Evolutionary conservation across 768 basidiomycete species (phyloP).

Genomic region (Mycena vitilis): DNA sequence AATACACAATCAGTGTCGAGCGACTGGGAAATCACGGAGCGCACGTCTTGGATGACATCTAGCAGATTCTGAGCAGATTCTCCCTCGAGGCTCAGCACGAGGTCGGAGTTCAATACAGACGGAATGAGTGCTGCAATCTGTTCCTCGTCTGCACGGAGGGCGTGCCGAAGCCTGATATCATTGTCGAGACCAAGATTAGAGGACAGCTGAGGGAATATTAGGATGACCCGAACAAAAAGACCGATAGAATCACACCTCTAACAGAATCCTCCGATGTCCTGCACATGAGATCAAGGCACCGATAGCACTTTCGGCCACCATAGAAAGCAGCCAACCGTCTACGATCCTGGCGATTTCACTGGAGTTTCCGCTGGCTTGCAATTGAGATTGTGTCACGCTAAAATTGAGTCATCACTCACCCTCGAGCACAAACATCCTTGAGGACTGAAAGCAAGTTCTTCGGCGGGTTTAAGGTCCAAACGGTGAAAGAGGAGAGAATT

Average conservation of each 20-base stretch:
- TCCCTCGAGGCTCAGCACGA: constrained; percentile 13
- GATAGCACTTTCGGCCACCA: constrained; percentile 11
- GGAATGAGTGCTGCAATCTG: constrained; percentile 15
- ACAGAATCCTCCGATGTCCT: constrained; percentile 17
- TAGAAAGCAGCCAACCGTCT: constrained; percentile 12
- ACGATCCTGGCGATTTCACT: constrained; percentile 3
- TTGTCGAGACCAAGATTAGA: constrained; percentile 16
- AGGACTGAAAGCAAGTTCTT: constrained; percentile 15
- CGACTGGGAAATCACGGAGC: not conserved
- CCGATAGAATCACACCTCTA: constrained; percentile 9
- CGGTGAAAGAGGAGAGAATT: not conserved
- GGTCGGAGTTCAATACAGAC: constrained; percentile 3
- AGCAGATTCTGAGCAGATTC: constrained; percentile 17
- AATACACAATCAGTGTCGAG: not conserved
- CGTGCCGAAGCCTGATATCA: constrained; percentile 8
- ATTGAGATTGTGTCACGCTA: not conserved
- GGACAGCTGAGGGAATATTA: constrained; percentile 6
- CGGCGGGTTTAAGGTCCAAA: not conserved
- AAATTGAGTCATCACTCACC: not conserved
- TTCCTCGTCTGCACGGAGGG: constrained; percentile 13
- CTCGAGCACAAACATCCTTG: not conserved
- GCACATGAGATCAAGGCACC: constrained; percentile 21
- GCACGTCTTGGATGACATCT: constrained; percentile 24
- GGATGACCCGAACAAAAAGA: not conserved
- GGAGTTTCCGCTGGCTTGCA: not conserved